Conservation (phyloP, 371 early-diverging fungal genomes). For the Choanephora cucurbitarum region DNA sequence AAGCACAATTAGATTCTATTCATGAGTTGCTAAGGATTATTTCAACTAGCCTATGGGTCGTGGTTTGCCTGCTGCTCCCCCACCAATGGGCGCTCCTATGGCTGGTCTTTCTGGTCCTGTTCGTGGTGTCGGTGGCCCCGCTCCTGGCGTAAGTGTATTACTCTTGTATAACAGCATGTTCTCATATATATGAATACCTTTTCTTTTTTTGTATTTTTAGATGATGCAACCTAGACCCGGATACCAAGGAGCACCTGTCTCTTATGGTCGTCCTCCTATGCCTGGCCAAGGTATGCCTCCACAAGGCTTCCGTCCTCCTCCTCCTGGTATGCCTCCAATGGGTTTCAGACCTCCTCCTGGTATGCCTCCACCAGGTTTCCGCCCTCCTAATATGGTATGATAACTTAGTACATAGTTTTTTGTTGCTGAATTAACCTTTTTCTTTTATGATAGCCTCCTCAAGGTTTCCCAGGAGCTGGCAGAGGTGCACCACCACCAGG, state of each 20-base stretch:
- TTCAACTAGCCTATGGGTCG: slow-evolving; percentile 85
- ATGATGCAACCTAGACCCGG: slow-evolving; percentile 74
- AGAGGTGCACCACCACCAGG: slow-evolving; percentile 41
- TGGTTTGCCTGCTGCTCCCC: slow-evolving; percentile 83
- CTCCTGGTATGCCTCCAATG: slow-evolving; percentile 57
- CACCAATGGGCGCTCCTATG: slow-evolving; percentile 57
- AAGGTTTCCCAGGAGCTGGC: slow-evolving; percentile 38
- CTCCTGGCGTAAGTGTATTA: slow-evolving; percentile 56
- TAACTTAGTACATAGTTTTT: neutral
- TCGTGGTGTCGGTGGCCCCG: slow-evolving; percentile 92
- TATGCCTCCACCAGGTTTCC: slow-evolving; percentile 28
- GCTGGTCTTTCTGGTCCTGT: slow-evolving; percentile 86
- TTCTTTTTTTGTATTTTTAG: slow-evolving; percentile 18
- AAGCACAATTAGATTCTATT: neutral
- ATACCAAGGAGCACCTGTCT: slow-evolving; percentile 68
- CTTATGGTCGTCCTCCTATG: slow-evolving; percentile 75
- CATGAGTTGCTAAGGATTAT: neutral
- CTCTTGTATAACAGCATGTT: slow-evolving; percentile 5
- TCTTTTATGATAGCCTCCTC: slow-evolving; percentile 29
- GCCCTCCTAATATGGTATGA: slow-evolving; percentile 23
- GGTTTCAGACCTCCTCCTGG: slow-evolving; percentile 63
- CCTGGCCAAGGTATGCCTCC: slow-evolving; percentile 51
- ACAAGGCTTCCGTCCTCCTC: slow-evolving; percentile 54
- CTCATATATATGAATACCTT: neutral
- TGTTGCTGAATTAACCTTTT: neutral